Evolutionary conservation across 805 yeast species (phyloP), one percentile per base, ranked within the genome.

Genomic region (Wickerhamomyces ciferrii): DNA sequence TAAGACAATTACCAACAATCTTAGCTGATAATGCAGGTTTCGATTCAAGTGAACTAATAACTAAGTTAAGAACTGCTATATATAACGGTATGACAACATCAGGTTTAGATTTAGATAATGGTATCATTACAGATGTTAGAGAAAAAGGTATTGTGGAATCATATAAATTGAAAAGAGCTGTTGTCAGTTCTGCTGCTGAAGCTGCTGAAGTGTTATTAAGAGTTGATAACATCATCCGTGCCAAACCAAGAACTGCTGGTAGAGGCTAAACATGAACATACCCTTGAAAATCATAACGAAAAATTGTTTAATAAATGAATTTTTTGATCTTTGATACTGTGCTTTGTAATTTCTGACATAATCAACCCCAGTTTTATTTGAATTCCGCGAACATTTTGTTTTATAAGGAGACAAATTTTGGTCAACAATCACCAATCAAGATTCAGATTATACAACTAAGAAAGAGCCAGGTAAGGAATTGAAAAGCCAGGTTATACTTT

Each of bases 1-100:
- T 94, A 60, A 83, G 97, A 68, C 96, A 90, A 67, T 75, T 94
- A 53, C 99, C 99, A 49, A 89, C 96, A 2, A 91, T 94, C 51
- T 74, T 94, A 54, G 96, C 97, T 41, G 98, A 94, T 62, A 94
- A 94, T 63, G 98, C 99, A 4, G 99, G 99, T 25, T 87, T 80
- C 59, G 99, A 94, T 64, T 85, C 97, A 20, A 82, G 90, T 58
- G 98, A 95, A 56, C 73, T 94, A 51, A 95, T 94, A 14, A 78
- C 98, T 10, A 89, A 88, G 65, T 75, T 94, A 59, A 81, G 97
- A 67, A 82, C 97, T 2, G 83, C 96, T 20, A 59, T 60, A 34
- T 94, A 94, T 72, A 85, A 83, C 61, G 99, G 99, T 32, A 81
- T 88, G 75, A 76, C 88, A 19, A 89, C 96, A 6, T 83, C 92